Evolutionary conservation across 2,329 filamentous ascomycete species (phyloP).

Genomic region (Chrysosphaeria jannelii): DNA sequence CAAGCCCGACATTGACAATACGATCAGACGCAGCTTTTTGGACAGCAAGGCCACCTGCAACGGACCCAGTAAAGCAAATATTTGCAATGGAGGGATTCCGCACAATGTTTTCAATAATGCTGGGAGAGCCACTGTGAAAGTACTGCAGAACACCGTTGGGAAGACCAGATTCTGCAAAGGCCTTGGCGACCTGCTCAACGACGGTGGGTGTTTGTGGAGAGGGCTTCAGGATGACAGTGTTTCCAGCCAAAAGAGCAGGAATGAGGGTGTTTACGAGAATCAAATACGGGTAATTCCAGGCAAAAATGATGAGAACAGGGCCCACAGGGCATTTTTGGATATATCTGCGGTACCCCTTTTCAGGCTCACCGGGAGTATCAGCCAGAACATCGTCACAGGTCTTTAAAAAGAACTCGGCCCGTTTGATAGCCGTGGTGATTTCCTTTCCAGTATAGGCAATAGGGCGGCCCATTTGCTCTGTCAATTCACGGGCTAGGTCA

Average conservation of each 20-base stretch:
- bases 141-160: slow-evolving; percentile 66
- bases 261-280: slow-evolving; percentile 80
- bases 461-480: slow-evolving; percentile 81
- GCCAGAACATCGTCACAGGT: slow-evolving; percentile 51
- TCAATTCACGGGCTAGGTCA: slow-evolving; percentile 59
- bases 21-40: slow-evolving; percentile 63
- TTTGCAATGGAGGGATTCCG: slow-evolving; percentile 46
- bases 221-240: slow-evolving; percentile 79
- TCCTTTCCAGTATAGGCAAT: slow-evolving; percentile 68
- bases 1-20: slow-evolving; percentile 60
- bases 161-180: slow-evolving; percentile 55
- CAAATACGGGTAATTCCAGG: slow-evolving; percentile 94
- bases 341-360: slow-evolving; percentile 72
- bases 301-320: slow-evolving; percentile 66
- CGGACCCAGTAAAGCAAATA: slow-evolving; percentile 83
- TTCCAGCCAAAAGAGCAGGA: slow-evolving; percentile 69
- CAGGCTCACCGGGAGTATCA: slow-evolving; percentile 53
- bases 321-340: slow-evolving; percentile 73
- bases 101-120: slow-evolving; percentile 48
- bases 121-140: slow-evolving; percentile 63
- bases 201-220: slow-evolving; percentile 86
- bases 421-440: slow-evolving; percentile 56
- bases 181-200: slow-evolving; percentile 49
- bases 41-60: slow-evolving; percentile 60
- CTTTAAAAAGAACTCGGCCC: slow-evolving; percentile 62